phyloP scores from a whole-genome alignment of 306 rosid genomes.

The Fragaria vesca region DNA sequence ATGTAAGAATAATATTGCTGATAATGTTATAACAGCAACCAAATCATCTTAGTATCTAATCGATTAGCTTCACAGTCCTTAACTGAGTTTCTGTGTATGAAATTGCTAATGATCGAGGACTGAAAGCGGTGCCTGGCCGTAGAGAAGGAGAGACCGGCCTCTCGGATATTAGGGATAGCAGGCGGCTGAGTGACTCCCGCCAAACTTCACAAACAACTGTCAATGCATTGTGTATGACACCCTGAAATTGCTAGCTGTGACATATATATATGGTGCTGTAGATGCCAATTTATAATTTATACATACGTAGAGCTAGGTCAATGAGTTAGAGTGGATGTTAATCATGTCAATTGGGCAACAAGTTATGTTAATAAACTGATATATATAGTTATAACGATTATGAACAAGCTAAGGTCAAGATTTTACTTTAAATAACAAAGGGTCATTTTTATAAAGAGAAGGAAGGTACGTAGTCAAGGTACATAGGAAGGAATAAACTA shows the following conservation, averaged over 20 bases:
- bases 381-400: no score
- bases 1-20: slow-evolving; percentile 10
- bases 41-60: not conserved
- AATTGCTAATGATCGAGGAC: not conserved
- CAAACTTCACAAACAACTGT: not conserved
- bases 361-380: no score
- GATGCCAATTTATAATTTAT: not conserved
- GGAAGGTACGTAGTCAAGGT: no score
- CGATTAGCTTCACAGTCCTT: not conserved
- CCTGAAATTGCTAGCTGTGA: not conserved
- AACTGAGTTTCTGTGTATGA: not conserved
- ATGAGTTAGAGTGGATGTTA: not conserved
- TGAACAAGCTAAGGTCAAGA: no score
- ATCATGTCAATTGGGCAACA: no score
- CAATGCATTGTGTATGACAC: not conserved
- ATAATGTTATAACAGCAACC: slow-evolving; percentile 10
- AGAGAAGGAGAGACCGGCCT: not conserved
- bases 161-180: not conserved
- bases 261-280: not conserved
- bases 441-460: no score
- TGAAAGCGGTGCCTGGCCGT: not conserved
- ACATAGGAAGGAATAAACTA: no score
- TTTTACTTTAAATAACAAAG: no score
- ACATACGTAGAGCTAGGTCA: not conserved
- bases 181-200: not conserved